These are phyloP conservation scores for Diaporthe longicolla DNA, from an alignment of 2,329 filamentous ascomycete genomes.

Conservation along the genomic window DNA sequence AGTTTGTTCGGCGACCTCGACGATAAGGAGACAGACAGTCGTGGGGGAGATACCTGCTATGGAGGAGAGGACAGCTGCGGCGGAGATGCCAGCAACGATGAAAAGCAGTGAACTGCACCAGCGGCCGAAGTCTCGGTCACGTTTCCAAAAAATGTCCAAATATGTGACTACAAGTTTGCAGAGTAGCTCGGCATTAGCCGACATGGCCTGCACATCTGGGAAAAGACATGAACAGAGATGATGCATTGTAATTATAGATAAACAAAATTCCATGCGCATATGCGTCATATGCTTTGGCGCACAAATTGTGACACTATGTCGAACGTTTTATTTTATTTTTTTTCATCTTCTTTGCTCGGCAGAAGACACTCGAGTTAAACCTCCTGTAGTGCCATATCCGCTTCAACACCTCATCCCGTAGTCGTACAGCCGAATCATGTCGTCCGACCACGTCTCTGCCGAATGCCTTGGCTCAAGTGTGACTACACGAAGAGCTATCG, in stretches of 20 bases:
- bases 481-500: neutral
- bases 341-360: neutral
- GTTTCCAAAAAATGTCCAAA: neutral
- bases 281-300: neutral
- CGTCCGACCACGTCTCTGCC: neutral
- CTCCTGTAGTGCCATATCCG: neutral
- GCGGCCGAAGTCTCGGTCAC: slow-evolving; percentile 19
- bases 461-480: neutral
- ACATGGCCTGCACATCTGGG: neutral
- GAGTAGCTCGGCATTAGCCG: slow-evolving; percentile 21
- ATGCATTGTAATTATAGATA: neutral
- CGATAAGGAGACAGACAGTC: neutral
- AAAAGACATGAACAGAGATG: neutral
- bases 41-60: neutral
- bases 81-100: neutral
- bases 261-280: neutral
- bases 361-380: neutral
- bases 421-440: neutral
- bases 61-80: neutral
- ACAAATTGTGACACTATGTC: neutral
- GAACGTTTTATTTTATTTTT: neutral
- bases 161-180: slow-evolving; percentile 5
- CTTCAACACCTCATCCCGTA: neutral
- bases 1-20: neutral
- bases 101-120: slow-evolving; percentile 13